Evolutionary conservation across 495 filamentous ascomycete species (phyloP), one percentile per base, ranked within the genome.

Genomic region (Talaromyces adpressus): DNA sequence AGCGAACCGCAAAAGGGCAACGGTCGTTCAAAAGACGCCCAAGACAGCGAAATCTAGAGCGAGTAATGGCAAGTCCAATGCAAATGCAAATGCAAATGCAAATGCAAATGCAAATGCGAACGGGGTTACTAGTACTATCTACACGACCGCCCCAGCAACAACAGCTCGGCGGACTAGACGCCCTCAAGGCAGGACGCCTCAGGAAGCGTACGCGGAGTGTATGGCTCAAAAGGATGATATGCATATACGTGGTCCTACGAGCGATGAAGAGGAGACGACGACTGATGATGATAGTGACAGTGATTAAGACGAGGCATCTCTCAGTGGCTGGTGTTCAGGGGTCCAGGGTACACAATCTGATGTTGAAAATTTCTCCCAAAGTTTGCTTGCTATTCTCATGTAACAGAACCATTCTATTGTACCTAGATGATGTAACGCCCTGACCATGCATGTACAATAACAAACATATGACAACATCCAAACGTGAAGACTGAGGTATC

Each of bases 401-500:
- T 9, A 49, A 20, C 12, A 49, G 18, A 49, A 49, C 20, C 4
- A 18, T 30, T 54, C 36, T 64, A 64, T 54, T 61, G 63, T 64
- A 61, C 63, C 52, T 56, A 41, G 23, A 49, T 47, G 30, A 29
- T 29, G 53, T 25, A 60, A 65, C 68, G 65, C 71, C 65, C 52
- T 56, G 23, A 56, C 22, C 22, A 56, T 56, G 52, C 52, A 56
- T 29, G 27, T 14, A 56, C 36, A 36, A 9, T 36, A 36, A 36
- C 32, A 36, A 36, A 53, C 18, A 53, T 25, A 29, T n/a, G 52
- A 25, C 52, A 29, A 29, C 4, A 14, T 25, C 22, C 20, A 53
- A 53, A 22, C 52, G 66, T 53, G 57, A 63, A 65, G 22, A 8
- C 23, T 27, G 22, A 14, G 27, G 52, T 56, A 56, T 56, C 20